Evolutionary conservation across 2,329 filamentous ascomycete species (phyloP).

Genomic region (Dactylonectria estremocensis): DNA sequence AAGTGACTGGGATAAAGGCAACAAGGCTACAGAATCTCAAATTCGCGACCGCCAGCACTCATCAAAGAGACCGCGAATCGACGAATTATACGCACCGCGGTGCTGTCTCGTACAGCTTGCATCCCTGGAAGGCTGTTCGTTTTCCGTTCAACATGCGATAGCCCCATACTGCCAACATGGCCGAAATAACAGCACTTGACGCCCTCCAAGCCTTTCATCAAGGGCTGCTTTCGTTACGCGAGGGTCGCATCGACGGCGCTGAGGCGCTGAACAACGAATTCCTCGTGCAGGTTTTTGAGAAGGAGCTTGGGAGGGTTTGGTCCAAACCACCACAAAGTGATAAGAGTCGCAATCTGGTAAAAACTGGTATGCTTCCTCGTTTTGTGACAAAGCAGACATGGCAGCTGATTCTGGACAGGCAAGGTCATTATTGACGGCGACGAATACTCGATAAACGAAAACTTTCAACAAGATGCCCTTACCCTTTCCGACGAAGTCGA

Average conservation of each 20-base stretch:
- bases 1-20: conserved; percentile 44
- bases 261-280: conserved; percentile 81
- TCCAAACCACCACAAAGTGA: conserved; percentile 83
- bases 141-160: conserved; percentile 62
- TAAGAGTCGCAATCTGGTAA: conserved; percentile 79
- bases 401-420: conserved; percentile 65
- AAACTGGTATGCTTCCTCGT: conserved; percentile 68
- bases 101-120: conserved; percentile 43
- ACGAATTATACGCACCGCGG: conserved; percentile 43
- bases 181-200: conserved; percentile 80
- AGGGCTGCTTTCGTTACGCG: conserved; percentile 83
- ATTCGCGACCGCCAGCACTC: conserved; percentile 46
- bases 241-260: conserved; percentile 73
- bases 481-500: conserved; percentile 90
- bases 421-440: conserved; percentile 81
- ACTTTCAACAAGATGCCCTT: conserved; percentile 87
- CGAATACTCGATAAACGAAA: conserved; percentile 86
- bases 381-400: conserved; percentile 19
- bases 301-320: conserved; percentile 80
- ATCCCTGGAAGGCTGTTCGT: conserved; percentile 37
- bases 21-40: conserved; percentile 54
- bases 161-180: conserved; percentile 70
- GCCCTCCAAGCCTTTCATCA: conserved; percentile 88
- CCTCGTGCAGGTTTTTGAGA: conserved; percentile 78
- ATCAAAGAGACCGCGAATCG: conserved; percentile 42